Evolutionary conservation across 2,329 filamentous ascomycete species (phyloP).

Genomic region (Phialemoniopsis sp.): DNA sequence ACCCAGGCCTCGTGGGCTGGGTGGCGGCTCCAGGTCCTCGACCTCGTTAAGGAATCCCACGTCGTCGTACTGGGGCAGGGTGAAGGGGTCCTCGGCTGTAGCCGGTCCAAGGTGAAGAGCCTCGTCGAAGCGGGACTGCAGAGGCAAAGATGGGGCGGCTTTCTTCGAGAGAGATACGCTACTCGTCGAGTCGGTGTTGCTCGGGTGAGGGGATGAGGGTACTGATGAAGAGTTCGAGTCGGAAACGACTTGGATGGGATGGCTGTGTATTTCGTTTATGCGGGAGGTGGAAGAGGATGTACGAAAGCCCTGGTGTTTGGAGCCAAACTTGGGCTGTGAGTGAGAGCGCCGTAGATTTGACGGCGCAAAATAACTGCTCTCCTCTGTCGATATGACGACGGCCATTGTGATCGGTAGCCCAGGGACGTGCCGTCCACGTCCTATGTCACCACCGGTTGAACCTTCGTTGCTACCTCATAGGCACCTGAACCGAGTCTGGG

Average conservation of each 20-base stretch:
- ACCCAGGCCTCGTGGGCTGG: conserved; percentile 40
- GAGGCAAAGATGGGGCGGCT: conserved; percentile 58
- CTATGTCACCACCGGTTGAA: conserved; percentile 14
- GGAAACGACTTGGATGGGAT: conserved; percentile 35
- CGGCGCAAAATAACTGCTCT: conserved; percentile 51
- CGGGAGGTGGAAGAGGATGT: conserved; percentile 40
- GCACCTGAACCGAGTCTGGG: no score
- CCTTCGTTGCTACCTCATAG: no score
- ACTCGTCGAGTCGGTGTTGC: conserved; percentile 47
- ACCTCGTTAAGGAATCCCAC: conserved; percentile 37
- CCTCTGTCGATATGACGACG: conserved; percentile 52
- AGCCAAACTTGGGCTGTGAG: conserved; percentile 53
- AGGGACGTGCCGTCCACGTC: conserved; percentile 12
- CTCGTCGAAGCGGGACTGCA: conserved; percentile 54
- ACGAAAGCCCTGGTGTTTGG: conserved; percentile 35
- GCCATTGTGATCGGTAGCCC: conserved; percentile 38
- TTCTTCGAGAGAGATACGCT: conserved; percentile 58
- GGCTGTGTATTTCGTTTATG: conserved; percentile 34
- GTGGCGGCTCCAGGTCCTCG: conserved; percentile 46
- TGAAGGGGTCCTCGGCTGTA: conserved; percentile 43
- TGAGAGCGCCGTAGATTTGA: conserved; percentile 54
- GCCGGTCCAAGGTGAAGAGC: conserved; percentile 32
- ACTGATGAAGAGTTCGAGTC: conserved; percentile 48
- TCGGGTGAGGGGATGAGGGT: conserved; percentile 51
- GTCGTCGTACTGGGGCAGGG: conserved; percentile 40